Evolutionary conservation across 495 filamentous ascomycete genomes (phyloP), one percentile per base, ranked within the genome.

Genomic region (Tuber calosporum): DNA sequence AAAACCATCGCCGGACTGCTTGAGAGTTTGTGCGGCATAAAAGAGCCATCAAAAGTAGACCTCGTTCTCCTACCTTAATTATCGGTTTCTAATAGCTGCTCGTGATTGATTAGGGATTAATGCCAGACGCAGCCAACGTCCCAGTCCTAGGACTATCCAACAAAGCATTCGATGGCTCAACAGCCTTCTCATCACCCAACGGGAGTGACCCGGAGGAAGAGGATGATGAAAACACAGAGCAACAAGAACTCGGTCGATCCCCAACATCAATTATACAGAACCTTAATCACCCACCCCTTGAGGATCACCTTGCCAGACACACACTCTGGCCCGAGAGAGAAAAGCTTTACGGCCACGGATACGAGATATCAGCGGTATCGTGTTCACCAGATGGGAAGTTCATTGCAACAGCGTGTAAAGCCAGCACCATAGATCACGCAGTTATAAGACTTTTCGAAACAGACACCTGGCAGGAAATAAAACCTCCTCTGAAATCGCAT

Each of bases 261-360:
- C 80, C 82, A 68, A 79, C 82, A 26, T 81, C 84, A 69, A 82
- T 83, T 72, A 83, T 80, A 76, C 86, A 83, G 75, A 85, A 84
- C 48, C 84, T 89, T 70, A 82, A 86, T 53, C 87, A 91, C 75
- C 96, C 96, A 34, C 94, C 95, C 3, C 84, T 92, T 26, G 95
- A 99, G 82, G 94, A 98, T 78, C 89, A 91, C 72, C 87, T 99
- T 20, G 89, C 92, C 42, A 89, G 95, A 11, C 90, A 97, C 79
- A 96, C 94, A 4, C 87, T 99, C 38, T 99, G 93, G 93, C 95
- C 95, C 0, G 95, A 99, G 77, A 88, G 88, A 58, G 95, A 98
- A 81, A 99, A 99, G 83, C 88, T 99, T 7, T 99, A 99, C 82
- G 95, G 95, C 8, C 95, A 99, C 83, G 95, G 95, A n/a, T 96